phyloP scores from a whole-genome alignment of 306 rosid genomes.

The Erythrophleum fordii region DNA sequence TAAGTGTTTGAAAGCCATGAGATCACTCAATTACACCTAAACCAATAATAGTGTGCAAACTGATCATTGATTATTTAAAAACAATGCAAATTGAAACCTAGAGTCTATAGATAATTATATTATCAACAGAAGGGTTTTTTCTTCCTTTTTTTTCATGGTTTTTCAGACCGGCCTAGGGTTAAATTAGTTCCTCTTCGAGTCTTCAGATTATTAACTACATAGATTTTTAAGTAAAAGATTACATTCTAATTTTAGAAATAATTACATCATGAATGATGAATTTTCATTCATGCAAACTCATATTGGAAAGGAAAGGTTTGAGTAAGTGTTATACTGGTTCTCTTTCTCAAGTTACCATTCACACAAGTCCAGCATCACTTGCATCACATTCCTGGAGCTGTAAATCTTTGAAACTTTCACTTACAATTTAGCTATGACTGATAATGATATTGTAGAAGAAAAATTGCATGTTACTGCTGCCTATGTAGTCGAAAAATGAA shows the following conservation, averaged over 20 bases:
- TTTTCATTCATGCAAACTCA: slow-evolving; percentile 2
- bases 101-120: background rate
- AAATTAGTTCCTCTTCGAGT: background rate
- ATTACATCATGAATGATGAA: background rate
- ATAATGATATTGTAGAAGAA: background rate
- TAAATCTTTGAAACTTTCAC: background rate
- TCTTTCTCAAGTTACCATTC: slow-evolving; percentile 20
- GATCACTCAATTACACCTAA: background rate
- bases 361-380: background rate
- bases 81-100: background rate
- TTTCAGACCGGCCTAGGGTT: background rate
- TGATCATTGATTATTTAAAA: background rate
- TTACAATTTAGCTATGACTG: background rate
- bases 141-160: background rate
- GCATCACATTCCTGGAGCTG: background rate
- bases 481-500: background rate
- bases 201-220: background rate
- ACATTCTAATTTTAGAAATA: slow-evolving; percentile 13
- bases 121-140: background rate
- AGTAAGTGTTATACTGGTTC: background rate
- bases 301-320: background rate
- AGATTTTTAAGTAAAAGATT: background rate
- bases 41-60: background rate
- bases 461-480: background rate
- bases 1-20: background rate